Base-by-base conservation (phyloP, 2,329 filamentous ascomycete species). In the Colletotrichum plurivorum region DNA sequence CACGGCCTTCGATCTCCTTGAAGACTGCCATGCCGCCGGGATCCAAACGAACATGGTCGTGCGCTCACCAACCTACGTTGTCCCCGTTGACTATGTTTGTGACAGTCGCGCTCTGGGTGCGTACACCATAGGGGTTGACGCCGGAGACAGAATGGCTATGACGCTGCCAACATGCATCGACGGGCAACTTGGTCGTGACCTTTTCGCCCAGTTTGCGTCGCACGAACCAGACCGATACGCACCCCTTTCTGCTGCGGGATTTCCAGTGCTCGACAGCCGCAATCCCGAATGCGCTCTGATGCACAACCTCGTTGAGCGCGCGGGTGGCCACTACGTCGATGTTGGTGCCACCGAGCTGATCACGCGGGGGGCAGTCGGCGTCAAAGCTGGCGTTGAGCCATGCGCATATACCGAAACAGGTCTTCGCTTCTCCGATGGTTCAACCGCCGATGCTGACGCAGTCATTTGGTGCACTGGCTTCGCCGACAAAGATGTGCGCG, bases 1-100 rank as follows among this genome's bases (percentile, higher is more conserved):
- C 68, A 81, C 79, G 1, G 81, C 78, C 5, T 84, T 84, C 57
- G 80, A 83, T 72, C 71, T 82, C 3, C 71, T 79, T 22, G 73
- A 77, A 18, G 78, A 82, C 64, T 80, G 78, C 63, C 66, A 76
- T 56, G 49, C 61, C 2, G 74, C 76, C 4, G 75, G 75, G 2
- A 71, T 80, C 1, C 20, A 71, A 22, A 77, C 76, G 1, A 81
- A 79, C 10, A 80, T 82, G 73, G 67, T 77, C 2, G 76, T 70
- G 10, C 76, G 80, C 2, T 80, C 79, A 0, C 76, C 77, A 2
- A 82, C 80, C 0, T 80, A 75, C 51, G 54, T 82, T 8, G 59
- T 79, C 16, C 80, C 80, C 0, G 57, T 75, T 13, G 74, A 74
- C 0, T 78, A 81, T 67, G 15, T 58, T 18, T 76, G 25, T 57